Percentiles rank a stretch among this genome's conserved stretches.
phyloP scores from a whole-genome alignment of 2,329 filamentous ascomycete genomes.

The Dryadomyces sulphureus region DNA sequence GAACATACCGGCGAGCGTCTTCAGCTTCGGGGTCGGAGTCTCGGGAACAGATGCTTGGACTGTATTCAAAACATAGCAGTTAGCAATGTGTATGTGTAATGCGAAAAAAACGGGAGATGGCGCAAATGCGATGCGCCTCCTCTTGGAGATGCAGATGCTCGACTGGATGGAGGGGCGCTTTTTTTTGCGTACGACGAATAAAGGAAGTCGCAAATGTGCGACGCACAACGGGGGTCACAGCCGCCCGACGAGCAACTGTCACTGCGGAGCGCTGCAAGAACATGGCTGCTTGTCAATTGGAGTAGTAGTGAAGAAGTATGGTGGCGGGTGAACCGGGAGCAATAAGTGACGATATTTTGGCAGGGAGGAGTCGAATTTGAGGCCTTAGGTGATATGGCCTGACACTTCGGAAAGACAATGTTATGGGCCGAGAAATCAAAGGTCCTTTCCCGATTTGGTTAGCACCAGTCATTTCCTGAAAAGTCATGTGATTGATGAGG shows the following conservation, averaged over 20 bases:
- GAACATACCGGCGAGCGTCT: slow-evolving; percentile 29
- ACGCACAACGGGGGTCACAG: slow-evolving; percentile 35
- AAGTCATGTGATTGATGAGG: slow-evolving; percentile 2
- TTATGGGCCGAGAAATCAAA: slow-evolving; percentile 10
- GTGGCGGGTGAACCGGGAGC: neutral
- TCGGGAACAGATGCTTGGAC: slow-evolving; percentile 8
- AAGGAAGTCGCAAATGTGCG: slow-evolving; percentile 47
- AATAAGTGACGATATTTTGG: slow-evolving; percentile 5
- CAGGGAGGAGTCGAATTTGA: slow-evolving; percentile 1
- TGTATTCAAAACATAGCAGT: too few relatives aligned
- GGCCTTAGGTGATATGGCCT: slow-evolving; percentile 13
- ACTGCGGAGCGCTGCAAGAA: slow-evolving; percentile 50
- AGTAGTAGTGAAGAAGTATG: neutral
- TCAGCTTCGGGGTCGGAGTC: slow-evolving; percentile 21
- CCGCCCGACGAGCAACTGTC: slow-evolving; percentile 44
- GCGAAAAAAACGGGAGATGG: too few relatives aligned
- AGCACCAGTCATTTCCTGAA: neutral
- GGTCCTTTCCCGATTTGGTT: slow-evolving; percentile 8
- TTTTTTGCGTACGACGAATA: slow-evolving; percentile 38
- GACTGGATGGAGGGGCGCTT: neutral
- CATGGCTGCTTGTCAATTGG: slow-evolving; percentile 28
- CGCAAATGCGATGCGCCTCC: too few relatives aligned
- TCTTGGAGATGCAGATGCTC: neutral
- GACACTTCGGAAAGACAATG: slow-evolving; percentile 8
- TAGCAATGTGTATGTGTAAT: too few relatives aligned